A percentile compares a stretch with the other conserved stretches of the same genome.
These are phyloP conservation scores for Meyerozyma carpophila DNA, from an alignment of 1,139 yeast genomes.

Conservation along the genomic window DNA sequence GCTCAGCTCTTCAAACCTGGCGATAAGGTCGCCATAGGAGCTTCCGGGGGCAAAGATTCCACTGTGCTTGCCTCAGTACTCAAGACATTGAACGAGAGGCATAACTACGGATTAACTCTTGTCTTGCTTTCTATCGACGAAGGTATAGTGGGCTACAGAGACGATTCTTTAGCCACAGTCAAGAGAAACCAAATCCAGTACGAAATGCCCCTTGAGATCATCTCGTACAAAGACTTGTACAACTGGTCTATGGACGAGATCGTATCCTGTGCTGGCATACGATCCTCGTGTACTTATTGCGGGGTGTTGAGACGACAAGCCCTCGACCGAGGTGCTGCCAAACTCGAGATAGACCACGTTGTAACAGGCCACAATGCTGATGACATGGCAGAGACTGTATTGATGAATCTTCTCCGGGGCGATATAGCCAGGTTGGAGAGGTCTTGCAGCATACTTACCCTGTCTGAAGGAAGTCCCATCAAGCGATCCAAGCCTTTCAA, in stretches of 20 bases:
- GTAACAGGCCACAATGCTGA: conserved; percentile 99
- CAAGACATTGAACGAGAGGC: conserved; percentile 81
- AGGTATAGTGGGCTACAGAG: conserved; percentile 95
- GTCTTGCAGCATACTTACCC: conserved; percentile 85
- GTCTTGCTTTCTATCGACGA: conserved; percentile 88
- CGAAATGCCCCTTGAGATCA: conserved; percentile 80
- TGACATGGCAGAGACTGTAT: conserved; percentile 97
- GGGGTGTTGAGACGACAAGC: conserved; percentile 97
- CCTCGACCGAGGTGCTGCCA: conserved; percentile 92
- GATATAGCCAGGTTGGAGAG: conserved; percentile 89
- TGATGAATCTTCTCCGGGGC: conserved; percentile 94
- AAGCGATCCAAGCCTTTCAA: conserved; percentile 95
- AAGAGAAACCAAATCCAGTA: conserved; percentile 88
- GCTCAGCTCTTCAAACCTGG: conserved; percentile 71
- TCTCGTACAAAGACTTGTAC: conserved; percentile 83
- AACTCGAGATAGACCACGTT: conserved; percentile 78
- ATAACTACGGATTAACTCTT: conserved; percentile 78
- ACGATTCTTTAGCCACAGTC: conserved; percentile 94
- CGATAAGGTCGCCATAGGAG: conserved; percentile 92
- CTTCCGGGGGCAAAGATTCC: conserved; percentile 97
- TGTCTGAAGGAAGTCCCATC: conserved; percentile 70
- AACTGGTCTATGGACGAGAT: conserved; percentile 99
- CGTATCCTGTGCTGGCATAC: conserved; percentile 89
- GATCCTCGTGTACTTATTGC: conserved; percentile 96
- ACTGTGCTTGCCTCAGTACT: conserved; percentile 89